These are phyloP conservation scores for Hsuehochloa calcarea DNA, from an alignment of 176 grass and related monocot genomes.

Conservation along the genomic window DNA sequence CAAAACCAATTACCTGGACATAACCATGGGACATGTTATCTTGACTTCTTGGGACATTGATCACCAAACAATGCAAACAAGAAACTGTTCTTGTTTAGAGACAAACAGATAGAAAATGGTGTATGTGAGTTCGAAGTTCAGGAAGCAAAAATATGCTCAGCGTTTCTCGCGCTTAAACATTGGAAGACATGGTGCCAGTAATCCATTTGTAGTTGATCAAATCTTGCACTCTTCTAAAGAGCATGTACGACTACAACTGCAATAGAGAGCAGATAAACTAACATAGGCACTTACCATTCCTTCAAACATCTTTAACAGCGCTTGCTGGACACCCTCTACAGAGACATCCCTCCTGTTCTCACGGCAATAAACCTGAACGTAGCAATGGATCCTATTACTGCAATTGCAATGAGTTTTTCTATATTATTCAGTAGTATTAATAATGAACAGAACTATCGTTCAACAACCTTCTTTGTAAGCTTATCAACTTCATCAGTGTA, in stretches of 20 bases:
- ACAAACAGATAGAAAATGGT: not conserved
- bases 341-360: slow-evolving; percentile 60
- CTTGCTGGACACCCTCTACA: slow-evolving; percentile 78
- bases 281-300: slow-evolving; percentile 47
- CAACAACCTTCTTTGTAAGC: slow-evolving; percentile 65
- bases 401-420: not conserved
- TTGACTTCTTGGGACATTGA: slow-evolving; percentile 62
- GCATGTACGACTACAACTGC: not conserved
- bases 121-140: not conserved
- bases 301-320: slow-evolving; percentile 72
- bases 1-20: slow-evolving; percentile 39
- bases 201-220: not conserved
- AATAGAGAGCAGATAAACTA: not conserved
- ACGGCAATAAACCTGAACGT: slow-evolving; percentile 39
- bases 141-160: not conserved
- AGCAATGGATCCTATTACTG: slow-evolving; percentile 6
- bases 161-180: not conserved
- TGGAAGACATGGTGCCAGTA: not conserved
- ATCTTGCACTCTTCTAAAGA: not conserved
- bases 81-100: not conserved
- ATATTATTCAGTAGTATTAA: not conserved
- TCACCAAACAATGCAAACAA: slow-evolving; percentile 40
- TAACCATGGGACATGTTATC: slow-evolving; percentile 34
- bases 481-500: slow-evolving; percentile 87
- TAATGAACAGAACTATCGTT: slow-evolving; percentile 9